Evolutionary conservation across 306 rosid species (phyloP).

Genomic region (Cucurbita moschata): DNA sequence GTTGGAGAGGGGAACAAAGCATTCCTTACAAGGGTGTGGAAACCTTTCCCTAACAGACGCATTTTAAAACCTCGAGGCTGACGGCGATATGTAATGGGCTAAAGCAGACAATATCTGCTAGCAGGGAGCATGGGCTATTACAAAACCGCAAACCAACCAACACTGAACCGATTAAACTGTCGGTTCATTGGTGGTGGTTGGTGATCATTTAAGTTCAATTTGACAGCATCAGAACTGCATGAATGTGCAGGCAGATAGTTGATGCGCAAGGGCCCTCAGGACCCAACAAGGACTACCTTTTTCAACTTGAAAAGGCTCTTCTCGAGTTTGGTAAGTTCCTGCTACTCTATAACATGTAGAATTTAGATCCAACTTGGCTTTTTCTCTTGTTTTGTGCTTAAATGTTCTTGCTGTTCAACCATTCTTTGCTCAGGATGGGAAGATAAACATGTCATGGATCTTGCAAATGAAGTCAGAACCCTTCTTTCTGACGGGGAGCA

Average conservation of each 20-base stretch:
- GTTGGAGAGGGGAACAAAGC: too few species aligned
- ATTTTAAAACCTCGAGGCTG: too few species aligned
- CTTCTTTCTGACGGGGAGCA: conserved; percentile 36
- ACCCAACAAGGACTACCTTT: conserved; percentile 77
- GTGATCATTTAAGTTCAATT: neutral
- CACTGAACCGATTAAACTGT: too few species aligned
- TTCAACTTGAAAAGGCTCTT: conserved; percentile 69
- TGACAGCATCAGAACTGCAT: neutral
- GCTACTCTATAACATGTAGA: neutral
- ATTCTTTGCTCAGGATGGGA: conserved; percentile 31
- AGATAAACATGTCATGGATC: conserved; percentile 61
- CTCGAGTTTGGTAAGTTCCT: conserved; percentile 42
- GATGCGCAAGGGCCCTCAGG: conserved; percentile 77
- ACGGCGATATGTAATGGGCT: too few species aligned
- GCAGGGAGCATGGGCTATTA: too few species aligned
- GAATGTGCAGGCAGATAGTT: conserved; percentile 47
- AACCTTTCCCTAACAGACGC: too few species aligned
- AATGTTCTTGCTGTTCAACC: neutral
- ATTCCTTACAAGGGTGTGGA: too few species aligned
- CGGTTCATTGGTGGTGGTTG: too few species aligned
- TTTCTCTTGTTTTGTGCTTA: neutral
- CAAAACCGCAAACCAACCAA: too few species aligned
- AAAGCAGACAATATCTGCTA: too few species aligned
- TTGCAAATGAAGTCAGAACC: conserved; percentile 68
- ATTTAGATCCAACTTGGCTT: neutral